These are phyloP conservation scores for Mortierella sp. DNA, from an alignment of 371 early-diverging fungal species.

Conservation along the genomic window DNA sequence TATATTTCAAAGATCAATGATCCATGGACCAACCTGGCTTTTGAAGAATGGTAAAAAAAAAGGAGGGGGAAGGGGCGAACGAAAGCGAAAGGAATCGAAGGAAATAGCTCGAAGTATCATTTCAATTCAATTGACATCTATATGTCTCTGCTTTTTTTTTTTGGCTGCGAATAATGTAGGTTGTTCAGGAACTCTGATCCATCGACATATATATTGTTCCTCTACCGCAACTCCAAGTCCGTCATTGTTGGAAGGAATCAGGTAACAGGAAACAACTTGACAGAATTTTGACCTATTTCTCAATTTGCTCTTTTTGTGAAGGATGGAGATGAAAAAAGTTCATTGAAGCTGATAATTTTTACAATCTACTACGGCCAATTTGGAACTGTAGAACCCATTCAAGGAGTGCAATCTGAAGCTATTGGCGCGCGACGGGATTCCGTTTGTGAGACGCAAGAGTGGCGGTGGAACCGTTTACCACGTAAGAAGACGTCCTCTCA, in stretches of 20 bases:
- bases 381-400: slow-evolving; percentile 85
- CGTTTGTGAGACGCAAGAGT: slow-evolving; percentile 89
- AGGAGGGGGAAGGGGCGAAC: not conserved
- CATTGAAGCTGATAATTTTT: not conserved
- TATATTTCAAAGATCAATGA: slow-evolving; percentile 79
- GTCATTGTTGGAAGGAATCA: slow-evolving; percentile 97
- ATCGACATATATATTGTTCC: slow-evolving; percentile 76
- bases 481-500: slow-evolving; percentile 62
- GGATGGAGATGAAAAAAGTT: too few species aligned
- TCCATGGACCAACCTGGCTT: slow-evolving; percentile 91
- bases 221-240: slow-evolving; percentile 92
- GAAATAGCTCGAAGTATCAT: not conserved
- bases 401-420: slow-evolving; percentile 88
- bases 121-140: not conserved
- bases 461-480: slow-evolving; percentile 99
- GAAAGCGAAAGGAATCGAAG: not conserved
- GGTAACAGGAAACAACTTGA: slow-evolving; percentile 53
- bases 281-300: too few species aligned
- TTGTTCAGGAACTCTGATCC: slow-evolving; percentile 79
- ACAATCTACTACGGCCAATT: not conserved
- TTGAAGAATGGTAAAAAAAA: slow-evolving; percentile 87
- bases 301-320: not conserved
- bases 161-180: slow-evolving; percentile 43
- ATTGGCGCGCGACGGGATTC: slow-evolving; percentile 77
- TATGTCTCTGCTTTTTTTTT: not conserved